Evolutionary conservation across 352 stramenopile genomes (phyloP).

Genomic region (Globisporangium carolinianum): DNA sequence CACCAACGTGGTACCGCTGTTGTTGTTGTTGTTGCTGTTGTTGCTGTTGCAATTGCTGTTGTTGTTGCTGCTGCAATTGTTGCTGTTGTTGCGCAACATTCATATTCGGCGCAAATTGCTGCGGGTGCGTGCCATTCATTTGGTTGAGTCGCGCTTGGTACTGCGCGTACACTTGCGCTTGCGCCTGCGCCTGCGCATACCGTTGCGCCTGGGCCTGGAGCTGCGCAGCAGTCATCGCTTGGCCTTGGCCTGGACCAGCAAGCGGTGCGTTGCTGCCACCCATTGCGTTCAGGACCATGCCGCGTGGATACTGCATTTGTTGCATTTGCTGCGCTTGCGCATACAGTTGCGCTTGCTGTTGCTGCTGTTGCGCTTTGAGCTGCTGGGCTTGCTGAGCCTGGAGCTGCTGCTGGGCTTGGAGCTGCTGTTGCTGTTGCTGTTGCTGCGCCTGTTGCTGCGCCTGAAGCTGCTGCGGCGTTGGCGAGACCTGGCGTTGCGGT

Average conservation of each 20-base stretch:
- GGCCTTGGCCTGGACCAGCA: conserved; percentile 4
- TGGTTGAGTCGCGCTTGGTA: conserved; percentile 59
- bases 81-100: conserved; percentile 21
- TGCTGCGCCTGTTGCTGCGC: conserved; percentile 22
- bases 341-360: conserved; percentile 19
- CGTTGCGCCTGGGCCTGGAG: conserved; percentile 16
- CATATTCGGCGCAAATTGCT: conserved; percentile 21
- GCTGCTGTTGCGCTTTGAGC: conserved; percentile 22
- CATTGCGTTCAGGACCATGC: conserved; percentile 25
- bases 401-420: conserved; percentile 15
- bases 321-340: conserved; percentile 22
- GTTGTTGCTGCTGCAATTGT: conserved; percentile 2
- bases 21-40: conserved; percentile 11
- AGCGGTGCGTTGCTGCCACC: conserved; percentile 9
- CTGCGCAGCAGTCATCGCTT: conserved; percentile 20
- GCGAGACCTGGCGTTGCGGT: conserved; percentile 20
- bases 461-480: conserved; percentile 17
- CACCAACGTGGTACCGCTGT: not conserved
- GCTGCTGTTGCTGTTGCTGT: conserved; percentile 20
- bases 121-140: conserved; percentile 26
- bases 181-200: conserved; percentile 19
- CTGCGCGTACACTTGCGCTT: conserved; percentile 45
- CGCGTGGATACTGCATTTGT: conserved; percentile 17
- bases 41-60: conserved; percentile 11
- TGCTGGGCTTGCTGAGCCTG: conserved; percentile 17